Evolutionary conservation across 495 filamentous ascomycete species (phyloP), one percentile per base, ranked within the genome.

Genomic region (Penicillium soppii): DNA sequence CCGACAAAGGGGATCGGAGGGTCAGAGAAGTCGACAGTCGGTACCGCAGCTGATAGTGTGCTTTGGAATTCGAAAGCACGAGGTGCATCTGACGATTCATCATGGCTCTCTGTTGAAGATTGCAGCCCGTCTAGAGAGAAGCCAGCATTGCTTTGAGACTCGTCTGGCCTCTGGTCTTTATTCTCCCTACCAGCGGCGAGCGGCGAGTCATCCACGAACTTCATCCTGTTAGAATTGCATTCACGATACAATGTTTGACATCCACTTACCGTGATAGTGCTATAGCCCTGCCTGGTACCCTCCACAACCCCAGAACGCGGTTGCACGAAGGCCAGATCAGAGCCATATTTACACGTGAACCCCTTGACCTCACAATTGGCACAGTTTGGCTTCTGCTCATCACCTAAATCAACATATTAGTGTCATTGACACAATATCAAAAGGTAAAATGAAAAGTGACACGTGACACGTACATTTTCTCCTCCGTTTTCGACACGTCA

Each of bases 361-460:
- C 59, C 62, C n/a, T 65, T 65, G 1, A 62, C 59, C 25, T 65
- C 55, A 39, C 62, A 65, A 32, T 65, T 65, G 5, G 62, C 62
- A 36, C 62, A 65, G 29, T 53, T 51, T 17, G 62, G 62, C 45
- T 65, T 65, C 38, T 65, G 58, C 53, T 65, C 62, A 42, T 65
- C 62, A 25, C 59, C 59, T 63, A 21, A 20, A 27, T 5, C 1
- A 17, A 27, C 9, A 33, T n/a, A n/a, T n/a, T n/a, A n/a, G 12
- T 17, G 29, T 52, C 32, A 54, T 38, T n/a, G n/a, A n/a, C n/a
- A n/a, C 30, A 30, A 12, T 30, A 16, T 4, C 17, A 3, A 13
- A 7, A 22, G 6, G 4, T 10, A 22, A 32, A 26, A 23, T n/a
- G n/a, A 10, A 32, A 17, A 37, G 7, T 39, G n/a, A 16, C 45